These are phyloP conservation scores for Psilocybe azurescens DNA, from an alignment of 768 basidiomycete species.

Conservation along the genomic window DNA sequence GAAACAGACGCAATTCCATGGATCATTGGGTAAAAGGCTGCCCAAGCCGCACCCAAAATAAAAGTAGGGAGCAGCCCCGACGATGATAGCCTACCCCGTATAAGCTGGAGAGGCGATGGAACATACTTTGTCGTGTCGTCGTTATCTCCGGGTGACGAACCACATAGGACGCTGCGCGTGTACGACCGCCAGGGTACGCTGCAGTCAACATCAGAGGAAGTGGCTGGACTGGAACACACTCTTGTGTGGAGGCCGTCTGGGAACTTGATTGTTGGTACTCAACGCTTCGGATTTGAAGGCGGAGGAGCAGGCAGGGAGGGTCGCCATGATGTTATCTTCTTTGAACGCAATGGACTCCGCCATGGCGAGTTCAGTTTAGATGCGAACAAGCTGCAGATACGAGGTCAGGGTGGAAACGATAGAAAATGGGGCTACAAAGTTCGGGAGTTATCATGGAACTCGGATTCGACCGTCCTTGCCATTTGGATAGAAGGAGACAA, in stretches of 20 bases:
- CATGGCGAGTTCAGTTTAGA: conserved; percentile 86
- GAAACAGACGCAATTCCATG: conserved; percentile 96
- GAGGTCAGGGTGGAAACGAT: conserved; percentile 40
- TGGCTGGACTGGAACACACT: conserved; percentile 81
- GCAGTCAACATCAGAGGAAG: conserved; percentile 84
- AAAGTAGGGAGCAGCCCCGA: conserved; percentile 62
- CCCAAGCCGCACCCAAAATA: conserved; percentile 51
- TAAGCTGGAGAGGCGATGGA: conserved; percentile 96
- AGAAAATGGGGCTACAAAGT: conserved; percentile 73
- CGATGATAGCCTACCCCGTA: conserved; percentile 73
- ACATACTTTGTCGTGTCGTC: conserved; percentile 87
- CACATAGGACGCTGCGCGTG: conserved; percentile 68
- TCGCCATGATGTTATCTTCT: conserved; percentile 88
- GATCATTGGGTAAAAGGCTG: conserved; percentile 90
- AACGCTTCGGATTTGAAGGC: conserved; percentile 81
- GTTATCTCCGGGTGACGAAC: conserved; percentile 49
- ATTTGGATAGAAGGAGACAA: conserved; percentile 80
- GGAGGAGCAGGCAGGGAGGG: conserved; percentile 69
- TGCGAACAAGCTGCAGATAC: conserved; percentile 34
- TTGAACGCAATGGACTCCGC: conserved; percentile 92
- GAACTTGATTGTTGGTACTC: conserved; percentile 80
- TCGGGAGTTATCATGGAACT: conserved; percentile 83
- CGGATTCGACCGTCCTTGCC: conserved; percentile 84
- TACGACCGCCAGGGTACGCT: conserved; percentile 77
- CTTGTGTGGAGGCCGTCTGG: conserved; percentile 90